Conservation (phyloP, 306 rosid species). For the Cucurbita argyrosperma region DNA sequence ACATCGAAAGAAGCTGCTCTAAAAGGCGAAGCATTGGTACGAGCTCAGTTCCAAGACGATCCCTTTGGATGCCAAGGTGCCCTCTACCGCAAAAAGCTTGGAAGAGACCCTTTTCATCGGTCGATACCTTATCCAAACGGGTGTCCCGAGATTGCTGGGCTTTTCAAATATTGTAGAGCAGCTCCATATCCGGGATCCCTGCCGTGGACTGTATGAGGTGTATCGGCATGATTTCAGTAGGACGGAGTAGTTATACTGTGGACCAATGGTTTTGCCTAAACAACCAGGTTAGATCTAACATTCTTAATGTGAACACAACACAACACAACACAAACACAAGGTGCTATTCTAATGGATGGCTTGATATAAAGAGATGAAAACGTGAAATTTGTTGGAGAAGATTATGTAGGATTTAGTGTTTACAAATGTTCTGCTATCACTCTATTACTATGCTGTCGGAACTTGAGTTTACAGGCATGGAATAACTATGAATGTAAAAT, state of each 20-base stretch:
- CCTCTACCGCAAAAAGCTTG: conserved; percentile 53
- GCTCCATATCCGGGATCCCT: conserved; percentile 56
- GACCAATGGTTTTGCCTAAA: not conserved
- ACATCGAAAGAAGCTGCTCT: conserved; percentile 53
- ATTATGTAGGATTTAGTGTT: not conserved
- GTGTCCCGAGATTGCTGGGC: conserved; percentile 76
- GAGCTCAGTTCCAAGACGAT: conserved; percentile 59
- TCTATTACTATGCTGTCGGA: not conserved
- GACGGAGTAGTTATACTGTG: not conserved
- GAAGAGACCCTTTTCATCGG: conserved; percentile 85
- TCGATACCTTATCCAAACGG: conserved; percentile 83
- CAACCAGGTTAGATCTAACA: conserved; percentile 9
- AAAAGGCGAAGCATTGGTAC: conserved; percentile 73
- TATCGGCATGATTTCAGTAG: not conserved
- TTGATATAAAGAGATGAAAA: not conserved
- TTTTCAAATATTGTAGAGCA: conserved; percentile 73
- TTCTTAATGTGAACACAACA: not conserved
- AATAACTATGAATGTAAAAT: not conserved
- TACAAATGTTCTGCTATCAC: not conserved
- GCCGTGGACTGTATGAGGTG: conserved; percentile 40
- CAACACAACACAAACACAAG: not conserved
- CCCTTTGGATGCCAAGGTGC: conserved; percentile 79
- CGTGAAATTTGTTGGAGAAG: not conserved
- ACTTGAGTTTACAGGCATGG: not conserved
- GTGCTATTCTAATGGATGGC: not conserved